Base-by-base conservation (phyloP, 176 grass and related monocot species). In the Aegilops bicornis region DNA sequence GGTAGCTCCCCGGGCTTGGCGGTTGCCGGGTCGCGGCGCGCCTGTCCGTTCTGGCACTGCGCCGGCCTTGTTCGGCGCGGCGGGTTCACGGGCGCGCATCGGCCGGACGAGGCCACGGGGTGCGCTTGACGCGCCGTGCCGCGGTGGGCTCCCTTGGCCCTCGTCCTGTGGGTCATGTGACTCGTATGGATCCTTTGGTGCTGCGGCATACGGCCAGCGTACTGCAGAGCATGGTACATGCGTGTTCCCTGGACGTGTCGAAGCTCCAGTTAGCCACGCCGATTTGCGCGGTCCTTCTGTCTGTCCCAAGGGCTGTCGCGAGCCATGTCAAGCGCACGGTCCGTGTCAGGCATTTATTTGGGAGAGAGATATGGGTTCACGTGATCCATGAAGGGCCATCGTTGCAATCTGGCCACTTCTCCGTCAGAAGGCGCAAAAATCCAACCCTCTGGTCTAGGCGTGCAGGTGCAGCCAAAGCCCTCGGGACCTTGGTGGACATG, bases 11-110 rank as follows among this genome's bases (percentile, higher is more conserved):
- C 61, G 11, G 16, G 25, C 82, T 90, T 65, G 78, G 88, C 62
- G 48, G 78, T 85, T 69, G 88, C 70, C 69, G 20, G 23, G 88
- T 42, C 82, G 69, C 7, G 72, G 62, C 50, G 71, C 30, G 62
- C 48, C n/a, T n/a, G n/a, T n/a, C n/a, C n/a, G n/a, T n/a, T n/a
- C n/a, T 60, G 79, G 61, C 82, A 17, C 42, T 23, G 47, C 48
- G 48, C 48, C 48, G 74, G 68, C 40, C 9, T 13, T 61, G 88
- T 45, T 86, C 40, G 79, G 73, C 63, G 69, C 48, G 37, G 69
- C 69, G 54, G 72, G 81, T 87, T 87, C 89, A 91, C 89, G 85
- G 39, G 89, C 58, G 73, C 2, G 50, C 10, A 10, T 20, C 62
- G 25, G 79, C 48, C 24, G 10, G 56, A 40, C 71, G 19, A 59